Evolutionary conservation across 2,329 filamentous ascomycete genomes (phyloP).

Genomic region (Lecanicillium sp.): DNA sequence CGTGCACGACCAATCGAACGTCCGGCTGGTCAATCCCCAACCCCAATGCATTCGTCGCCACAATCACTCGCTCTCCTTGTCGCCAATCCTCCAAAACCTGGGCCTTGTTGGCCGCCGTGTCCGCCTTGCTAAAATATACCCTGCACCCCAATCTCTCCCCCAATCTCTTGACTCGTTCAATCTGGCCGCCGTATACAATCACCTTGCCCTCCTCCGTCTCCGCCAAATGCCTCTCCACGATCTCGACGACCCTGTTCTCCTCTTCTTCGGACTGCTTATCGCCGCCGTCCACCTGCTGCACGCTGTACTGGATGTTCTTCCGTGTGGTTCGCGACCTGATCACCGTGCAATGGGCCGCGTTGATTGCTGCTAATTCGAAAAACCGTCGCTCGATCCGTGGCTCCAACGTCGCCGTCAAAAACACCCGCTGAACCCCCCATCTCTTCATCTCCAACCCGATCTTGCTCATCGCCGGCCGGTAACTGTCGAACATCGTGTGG

Average conservation of each 20-base stretch:
- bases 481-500: too few species aligned
- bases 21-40: constrained; percentile 6
- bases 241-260: neutral
- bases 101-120: neutral
- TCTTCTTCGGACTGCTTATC: neutral
- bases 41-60: constrained; percentile 7
- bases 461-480: too few species aligned
- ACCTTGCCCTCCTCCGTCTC: neutral
- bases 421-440: too few species aligned
- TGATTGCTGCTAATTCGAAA: too few species aligned
- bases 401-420: too few species aligned
- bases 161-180: neutral
- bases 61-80: neutral
- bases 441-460: too few species aligned
- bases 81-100: neutral
- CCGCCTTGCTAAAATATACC: neutral
- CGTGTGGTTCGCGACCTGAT: too few species aligned
- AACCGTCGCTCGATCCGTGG: too few species aligned
- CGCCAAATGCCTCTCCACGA: neutral
- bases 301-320: too few species aligned
- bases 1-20: too few species aligned
- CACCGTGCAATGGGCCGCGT: too few species aligned
- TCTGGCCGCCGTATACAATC: neutral
- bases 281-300: too few species aligned
- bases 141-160: neutral